Conservation (phyloP, 2,329 filamentous ascomycete species). For the Alternaria sp. region DNA sequence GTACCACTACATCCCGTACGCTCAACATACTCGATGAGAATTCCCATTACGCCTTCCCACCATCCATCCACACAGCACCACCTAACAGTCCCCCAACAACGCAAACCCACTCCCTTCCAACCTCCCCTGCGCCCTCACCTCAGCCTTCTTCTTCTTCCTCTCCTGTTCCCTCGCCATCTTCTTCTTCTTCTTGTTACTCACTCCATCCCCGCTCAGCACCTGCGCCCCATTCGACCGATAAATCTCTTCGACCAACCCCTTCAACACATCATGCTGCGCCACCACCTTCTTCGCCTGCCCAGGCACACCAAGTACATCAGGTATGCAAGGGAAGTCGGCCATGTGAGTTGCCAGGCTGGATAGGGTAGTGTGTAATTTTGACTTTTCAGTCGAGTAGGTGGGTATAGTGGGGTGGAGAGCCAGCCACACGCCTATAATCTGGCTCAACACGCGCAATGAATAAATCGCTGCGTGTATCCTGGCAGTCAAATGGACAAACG, state of each 20-base stretch:
- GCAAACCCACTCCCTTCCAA: too few species aligned
- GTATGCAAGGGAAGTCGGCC: constrained; percentile 34
- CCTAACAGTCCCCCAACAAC: too few species aligned
- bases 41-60: too few species aligned
- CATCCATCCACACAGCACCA: too few species aligned
- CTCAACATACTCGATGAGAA: too few species aligned
- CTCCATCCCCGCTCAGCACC: constrained; percentile 19
- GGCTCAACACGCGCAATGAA: constrained; percentile 54
- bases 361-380: constrained; percentile 1
- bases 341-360: constrained; percentile 28
- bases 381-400: background rate
- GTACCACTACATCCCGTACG: too few species aligned
- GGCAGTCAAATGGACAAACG: constrained; percentile 51
- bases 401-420: constrained; percentile 3
- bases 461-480: constrained; percentile 55
- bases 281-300: constrained; percentile 29
- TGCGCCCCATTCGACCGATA: constrained; percentile 39
- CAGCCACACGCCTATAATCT: constrained; percentile 44
- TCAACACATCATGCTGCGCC: constrained; percentile 27
- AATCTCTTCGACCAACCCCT: constrained; percentile 35
- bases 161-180: constrained; percentile 38
- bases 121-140: constrained; percentile 12
- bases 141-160: constrained; percentile 34
- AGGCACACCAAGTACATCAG: constrained; percentile 35
- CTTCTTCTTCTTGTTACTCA: constrained; percentile 36